phyloP scores from a whole-genome alignment of 345 rosid species.

The Melastoma malabathricum region DNA sequence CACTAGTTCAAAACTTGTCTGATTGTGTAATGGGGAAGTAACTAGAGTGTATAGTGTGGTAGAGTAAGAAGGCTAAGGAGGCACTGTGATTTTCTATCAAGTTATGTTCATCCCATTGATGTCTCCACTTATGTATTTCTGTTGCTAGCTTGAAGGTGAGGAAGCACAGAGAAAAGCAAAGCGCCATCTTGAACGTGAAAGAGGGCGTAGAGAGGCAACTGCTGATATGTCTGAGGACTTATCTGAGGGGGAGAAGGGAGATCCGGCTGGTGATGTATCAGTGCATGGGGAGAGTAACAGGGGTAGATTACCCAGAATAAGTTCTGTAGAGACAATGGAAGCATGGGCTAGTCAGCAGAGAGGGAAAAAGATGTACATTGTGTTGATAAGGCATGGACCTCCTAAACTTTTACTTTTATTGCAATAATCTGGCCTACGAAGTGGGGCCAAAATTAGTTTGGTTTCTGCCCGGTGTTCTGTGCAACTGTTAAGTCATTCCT shows the following conservation, averaged over 20 bases:
- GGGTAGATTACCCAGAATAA: slow-evolving; percentile 32
- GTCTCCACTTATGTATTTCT: background rate
- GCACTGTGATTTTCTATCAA: too few species aligned
- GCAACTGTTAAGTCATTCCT: background rate
- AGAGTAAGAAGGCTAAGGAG: too few species aligned
- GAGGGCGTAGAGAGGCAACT: slow-evolving; percentile 38
- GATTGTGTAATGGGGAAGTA: too few species aligned
- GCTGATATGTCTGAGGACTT: slow-evolving; percentile 51
- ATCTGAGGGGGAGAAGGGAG: slow-evolving; percentile 47
- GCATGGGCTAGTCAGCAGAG: slow-evolving; percentile 33
- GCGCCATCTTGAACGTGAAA: slow-evolving; percentile 36
- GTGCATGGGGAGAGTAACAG: slow-evolving; percentile 30
- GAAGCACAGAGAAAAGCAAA: slow-evolving; percentile 26
- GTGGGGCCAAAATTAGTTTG: background rate
- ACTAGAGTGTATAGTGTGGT: too few species aligned
- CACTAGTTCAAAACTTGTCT: too few species aligned
- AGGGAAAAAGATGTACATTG: slow-evolving; percentile 18
- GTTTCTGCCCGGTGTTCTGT: too few species aligned
- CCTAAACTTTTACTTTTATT: slow-evolving; percentile 4
- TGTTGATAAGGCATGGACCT: slow-evolving; percentile 26
- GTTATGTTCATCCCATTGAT: background rate
- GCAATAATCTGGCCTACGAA: background rate
- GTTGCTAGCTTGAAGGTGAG: slow-evolving; percentile 37
- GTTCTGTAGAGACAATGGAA: slow-evolving; percentile 40
- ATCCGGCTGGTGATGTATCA: slow-evolving; percentile 22